Conservation (phyloP, 139 green algal species). For the Chlorella sp. region DNA sequence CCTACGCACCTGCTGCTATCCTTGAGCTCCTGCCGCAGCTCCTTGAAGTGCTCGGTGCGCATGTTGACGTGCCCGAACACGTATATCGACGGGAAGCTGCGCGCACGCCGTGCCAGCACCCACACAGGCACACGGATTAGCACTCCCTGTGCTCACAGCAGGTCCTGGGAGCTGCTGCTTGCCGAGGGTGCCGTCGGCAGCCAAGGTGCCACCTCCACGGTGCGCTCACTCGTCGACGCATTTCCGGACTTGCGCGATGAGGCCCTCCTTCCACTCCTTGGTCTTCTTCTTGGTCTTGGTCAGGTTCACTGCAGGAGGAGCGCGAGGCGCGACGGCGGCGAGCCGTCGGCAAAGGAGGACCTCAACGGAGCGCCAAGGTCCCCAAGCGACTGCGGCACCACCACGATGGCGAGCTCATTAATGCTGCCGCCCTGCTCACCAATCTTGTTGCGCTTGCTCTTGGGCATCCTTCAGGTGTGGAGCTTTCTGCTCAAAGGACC, state of each 20-base stretch:
- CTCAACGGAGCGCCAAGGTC: no score
- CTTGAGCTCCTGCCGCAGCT: slow-evolving; percentile 72
- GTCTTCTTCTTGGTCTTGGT: slow-evolving; percentile 94
- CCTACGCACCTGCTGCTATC: slow-evolving; percentile 70
- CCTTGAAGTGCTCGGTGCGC: slow-evolving; percentile 91
- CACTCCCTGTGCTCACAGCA: neutral
- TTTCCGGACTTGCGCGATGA: slow-evolving; percentile 69
- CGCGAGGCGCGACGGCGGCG: no score
- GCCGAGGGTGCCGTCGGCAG: no score
- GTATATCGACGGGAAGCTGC: slow-evolving; percentile 75
- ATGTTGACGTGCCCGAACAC: slow-evolving; percentile 89
- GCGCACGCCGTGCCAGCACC: neutral
- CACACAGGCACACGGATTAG: neutral
- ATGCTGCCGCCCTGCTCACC: slow-evolving; percentile 45
- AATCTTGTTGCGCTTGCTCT: slow-evolving; percentile 82
- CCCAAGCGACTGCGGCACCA: neutral
- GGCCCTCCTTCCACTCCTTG: slow-evolving; percentile 82
- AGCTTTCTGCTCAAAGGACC: no score
- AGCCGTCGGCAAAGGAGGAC: no score
- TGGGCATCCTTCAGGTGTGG: no score
- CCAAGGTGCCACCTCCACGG: no score
- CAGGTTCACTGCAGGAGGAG: slow-evolving; percentile 45
- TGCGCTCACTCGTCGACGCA: slow-evolving; percentile 70
- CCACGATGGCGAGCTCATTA: no score
- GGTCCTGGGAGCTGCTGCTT: neutral